A percentile compares a stretch with the other conserved stretches of the same genome.
Evolutionary conservation across 1,284 basidiomycete species (phyloP).

Genomic region (Ceraceosorus guamensis): DNA sequence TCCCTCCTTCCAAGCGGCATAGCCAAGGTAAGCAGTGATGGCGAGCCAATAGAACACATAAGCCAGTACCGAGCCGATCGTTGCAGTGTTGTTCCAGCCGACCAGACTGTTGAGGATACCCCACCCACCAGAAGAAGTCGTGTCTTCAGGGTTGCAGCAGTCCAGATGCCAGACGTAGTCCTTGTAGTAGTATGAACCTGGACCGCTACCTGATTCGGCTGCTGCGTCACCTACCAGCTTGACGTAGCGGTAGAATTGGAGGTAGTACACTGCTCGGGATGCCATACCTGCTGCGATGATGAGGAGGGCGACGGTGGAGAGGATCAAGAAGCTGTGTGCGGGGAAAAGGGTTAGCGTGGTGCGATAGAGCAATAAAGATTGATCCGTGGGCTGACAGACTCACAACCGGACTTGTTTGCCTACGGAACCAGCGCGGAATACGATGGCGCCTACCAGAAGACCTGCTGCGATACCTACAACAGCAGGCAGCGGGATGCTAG

Average conservation of each 20-base stretch:
- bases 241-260: constrained; percentile 41
- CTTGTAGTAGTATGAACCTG: constrained; percentile 31
- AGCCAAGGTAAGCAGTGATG: constrained; percentile 27
- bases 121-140: constrained; percentile 46
- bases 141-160: constrained; percentile 65
- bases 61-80: constrained; percentile 28
- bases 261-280: constrained; percentile 34
- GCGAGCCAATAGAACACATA: constrained; percentile 40
- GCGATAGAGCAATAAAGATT: background rate
- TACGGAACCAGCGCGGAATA: constrained; percentile 35
- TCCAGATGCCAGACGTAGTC: constrained; percentile 56
- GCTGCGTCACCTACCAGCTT: constrained; percentile 34
- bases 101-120: constrained; percentile 39
- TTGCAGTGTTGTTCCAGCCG: constrained; percentile 45
- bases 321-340: constrained; percentile 25
- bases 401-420: constrained; percentile 19
- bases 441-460: constrained; percentile 28
- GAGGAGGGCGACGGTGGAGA: constrained; percentile 38
- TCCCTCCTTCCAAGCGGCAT: constrained; percentile 26
- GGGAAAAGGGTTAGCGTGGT: background rate
- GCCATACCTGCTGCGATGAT: constrained; percentile 44
- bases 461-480: constrained; percentile 37
- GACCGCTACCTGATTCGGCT: constrained; percentile 35
- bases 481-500: constrained; percentile 42
- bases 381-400: background rate